Evolutionary conservation across 371 early-diverging fungal genomes (phyloP), one percentile per base, ranked within the genome.

Genomic region (Funneliformis caledonium): DNA sequence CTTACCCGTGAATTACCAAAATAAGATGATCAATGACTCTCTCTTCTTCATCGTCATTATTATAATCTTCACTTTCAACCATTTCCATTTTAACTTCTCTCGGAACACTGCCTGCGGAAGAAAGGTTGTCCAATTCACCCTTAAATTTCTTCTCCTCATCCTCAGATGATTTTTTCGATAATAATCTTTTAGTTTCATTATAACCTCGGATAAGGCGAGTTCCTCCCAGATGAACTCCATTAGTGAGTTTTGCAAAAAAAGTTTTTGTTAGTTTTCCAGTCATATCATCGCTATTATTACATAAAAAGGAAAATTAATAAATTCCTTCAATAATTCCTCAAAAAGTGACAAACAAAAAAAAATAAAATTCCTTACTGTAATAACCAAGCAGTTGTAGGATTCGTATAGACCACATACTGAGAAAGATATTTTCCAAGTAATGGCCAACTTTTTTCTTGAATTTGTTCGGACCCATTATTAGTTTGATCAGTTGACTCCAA

Each of bases 1-100:
- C 82, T 80, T 87, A 90, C 89, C 95, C 96, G 82, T 95, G 95
- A 80, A 95, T 90, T 10, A 93, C 95, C 75, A 95, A 88, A 19
- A 95, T 85, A 10, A 95, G 78, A 83, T 95, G 96, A 72, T 94
- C 91, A 74, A 95, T 92, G 26, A 87, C 86, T 48, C 94, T 85
- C 33, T 91, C 88, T 14, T 90, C 90, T 2, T 33, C 48, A 73
- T 88, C 91, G 56, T 91, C 90, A 64, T 90, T 88, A 5, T 87
- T 87, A 78, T 89, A 89, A 81, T 93, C 92, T 68, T 90, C 89
- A 26, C 85, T 85, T 68, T 90, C 88, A 48, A 86, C 81, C 26
- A 82, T 65, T 83, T 85, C 84, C 52, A 82, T 78, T 42, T 84
- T 85, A n/a, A 83, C 83, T 33, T 82, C 85, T 31, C 74, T 85